phyloP scores from a whole-genome alignment of 257 asterid genomes.

The Primulina eburnea region DNA sequence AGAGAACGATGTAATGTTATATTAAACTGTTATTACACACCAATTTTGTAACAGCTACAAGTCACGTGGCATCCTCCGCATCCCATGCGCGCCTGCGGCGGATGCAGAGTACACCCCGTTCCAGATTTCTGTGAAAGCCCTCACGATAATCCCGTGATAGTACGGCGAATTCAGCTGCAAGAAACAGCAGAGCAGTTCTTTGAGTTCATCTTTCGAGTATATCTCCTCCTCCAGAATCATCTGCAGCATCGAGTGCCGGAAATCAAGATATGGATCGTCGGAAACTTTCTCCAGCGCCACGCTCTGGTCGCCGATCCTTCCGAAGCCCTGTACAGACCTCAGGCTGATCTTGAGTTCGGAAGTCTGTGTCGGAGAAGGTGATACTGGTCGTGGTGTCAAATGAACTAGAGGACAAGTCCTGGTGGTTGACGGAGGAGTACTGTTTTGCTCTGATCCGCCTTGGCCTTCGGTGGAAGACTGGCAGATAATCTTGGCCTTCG shows the following conservation, averaged over 20 bases:
- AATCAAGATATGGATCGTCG: conserved; percentile 80
- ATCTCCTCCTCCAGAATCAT: conserved; percentile 82
- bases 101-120: conserved; percentile 50
- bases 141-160: conserved; percentile 67
- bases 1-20: too few species aligned
- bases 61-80: conserved; percentile 35
- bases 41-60: conserved; percentile 20
- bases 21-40: too few species aligned
- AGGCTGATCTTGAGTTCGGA: conserved; percentile 40
- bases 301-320: conserved; percentile 58
- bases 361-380: conserved; percentile 38
- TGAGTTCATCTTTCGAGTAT: conserved; percentile 66
- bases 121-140: conserved; percentile 92
- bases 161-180: conserved; percentile 81
- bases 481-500: conserved; percentile 38
- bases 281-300: conserved; percentile 88
- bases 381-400: not conserved
- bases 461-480: not conserved
- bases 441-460: not conserved
- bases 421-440: conserved; percentile 8
- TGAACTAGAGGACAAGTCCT: not conserved
- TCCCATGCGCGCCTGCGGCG: conserved; percentile 30
- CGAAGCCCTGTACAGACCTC: conserved; percentile 64
- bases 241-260: conserved; percentile 90
- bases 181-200: conserved; percentile 74